Base-by-base conservation (phyloP, 2,329 filamentous ascomycete species). In the Tolypocladium endophyticum region DNA sequence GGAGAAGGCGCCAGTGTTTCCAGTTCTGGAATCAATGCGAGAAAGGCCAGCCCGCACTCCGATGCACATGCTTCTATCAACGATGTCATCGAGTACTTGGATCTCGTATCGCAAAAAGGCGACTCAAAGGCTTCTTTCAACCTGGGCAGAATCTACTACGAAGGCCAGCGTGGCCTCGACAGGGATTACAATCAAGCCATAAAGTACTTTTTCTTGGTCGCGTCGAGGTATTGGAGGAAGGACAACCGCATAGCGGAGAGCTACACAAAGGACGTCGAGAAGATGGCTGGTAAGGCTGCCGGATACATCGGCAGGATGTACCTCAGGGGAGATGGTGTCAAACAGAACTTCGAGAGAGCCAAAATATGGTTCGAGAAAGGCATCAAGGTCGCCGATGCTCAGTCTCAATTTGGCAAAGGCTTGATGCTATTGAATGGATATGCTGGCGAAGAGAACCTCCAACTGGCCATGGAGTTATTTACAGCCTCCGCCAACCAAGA, bases 31-130 rank as follows among this genome's bases (percentile, higher is more conserved):
- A 81, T 84, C 60, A 92, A 96, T 70, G 91, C 92, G 4, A 83
- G 87, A 67, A 86, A 87, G 63, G 84, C 86, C 25, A 85, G 86
- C 59, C 82, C 87, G 1, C 87, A 88, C 64, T 90, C 90, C 3
- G 89, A 94, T 69, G 85, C 88, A 1, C 88, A 96, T 67, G 91
- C 92, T 1, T 89, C 90, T 20, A 84, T 97, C 61, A 92, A 96
- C 67, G 93, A 99, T 72, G 89, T 97, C 20, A 85, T 99, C 61
- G 94, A 99, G 71, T 99, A 96, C 67, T 79, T 96, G 64, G 90
- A 96, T 67, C 80, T 96, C 50, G 88, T 96, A 81, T 91, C 91
- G 7, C 86, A 92, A 61, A 96, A 96, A 71, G 92, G 92, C 14
- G 91, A 96, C 68, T 84, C 90, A 59, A 92, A 90, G 70, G 90